These are phyloP conservation scores for Exsudoporus floridanus DNA, from an alignment of 1,284 basidiomycete species.

Conservation along the genomic window DNA sequence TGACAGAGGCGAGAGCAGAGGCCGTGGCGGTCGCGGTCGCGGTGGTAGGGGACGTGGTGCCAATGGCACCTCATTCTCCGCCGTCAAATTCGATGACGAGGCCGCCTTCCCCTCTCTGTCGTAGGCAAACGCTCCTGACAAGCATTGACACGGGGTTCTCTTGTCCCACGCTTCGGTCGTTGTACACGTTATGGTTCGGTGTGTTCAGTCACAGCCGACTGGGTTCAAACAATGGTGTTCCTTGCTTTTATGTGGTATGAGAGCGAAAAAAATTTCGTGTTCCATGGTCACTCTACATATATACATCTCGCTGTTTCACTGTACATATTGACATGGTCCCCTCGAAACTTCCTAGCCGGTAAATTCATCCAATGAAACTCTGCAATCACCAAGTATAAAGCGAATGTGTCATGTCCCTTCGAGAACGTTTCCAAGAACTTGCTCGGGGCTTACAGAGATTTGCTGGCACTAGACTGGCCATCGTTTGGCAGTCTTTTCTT, in stretches of 20 bases:
- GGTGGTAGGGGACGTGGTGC: conserved; percentile 40
- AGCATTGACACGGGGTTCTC: not conserved
- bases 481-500: not conserved
- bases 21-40: conserved; percentile 46
- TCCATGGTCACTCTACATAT: conserved; percentile 1
- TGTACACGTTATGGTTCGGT: conserved; percentile 13
- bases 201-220: conserved; percentile 6
- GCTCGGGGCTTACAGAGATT: conserved; percentile 18
- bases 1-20: conserved; percentile 39
- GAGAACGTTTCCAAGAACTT: conserved; percentile 18
- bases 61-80: conserved; percentile 32
- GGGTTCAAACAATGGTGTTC: conserved; percentile 12
- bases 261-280: conserved; percentile 11
- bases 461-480: not conserved
- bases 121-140: conserved; percentile 34
- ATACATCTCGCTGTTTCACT: conserved; percentile 16
- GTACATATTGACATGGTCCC: conserved; percentile 9
- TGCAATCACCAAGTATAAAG: conserved; percentile 2
- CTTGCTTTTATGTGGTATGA: conserved; percentile 14
- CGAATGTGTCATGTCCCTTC: not conserved
- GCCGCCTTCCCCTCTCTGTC: conserved; percentile 82
- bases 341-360: not conserved
- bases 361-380: conserved; percentile 10
- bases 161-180: conserved; percentile 7
- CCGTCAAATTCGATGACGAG: conserved; percentile 73